A percentile compares a stretch with the other conserved stretches of the same genome.
Conservation (phyloP, 164 flowering plant genomes). For the Dillenia turbinata region DNA sequence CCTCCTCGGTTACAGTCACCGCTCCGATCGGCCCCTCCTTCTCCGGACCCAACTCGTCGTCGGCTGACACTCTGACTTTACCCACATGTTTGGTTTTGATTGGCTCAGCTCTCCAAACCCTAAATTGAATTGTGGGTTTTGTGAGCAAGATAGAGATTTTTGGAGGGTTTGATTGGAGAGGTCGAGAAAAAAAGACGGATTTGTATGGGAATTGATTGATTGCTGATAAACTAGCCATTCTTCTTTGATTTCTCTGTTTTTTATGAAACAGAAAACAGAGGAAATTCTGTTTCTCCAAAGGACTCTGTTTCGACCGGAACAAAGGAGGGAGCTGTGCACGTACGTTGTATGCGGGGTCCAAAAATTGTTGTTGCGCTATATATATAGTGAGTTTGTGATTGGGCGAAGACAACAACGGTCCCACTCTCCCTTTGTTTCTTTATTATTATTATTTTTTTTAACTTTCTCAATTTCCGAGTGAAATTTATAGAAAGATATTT, state of each 20-base stretch:
- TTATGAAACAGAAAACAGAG: too few relatives aligned
- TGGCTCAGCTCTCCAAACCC: slow-evolving; percentile 1
- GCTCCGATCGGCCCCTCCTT: slow-evolving; percentile 12
- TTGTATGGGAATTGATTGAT: slow-evolving; percentile 27
- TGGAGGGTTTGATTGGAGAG: background rate
- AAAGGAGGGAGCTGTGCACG: too few relatives aligned
- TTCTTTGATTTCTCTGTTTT: background rate
- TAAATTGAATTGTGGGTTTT: background rate
- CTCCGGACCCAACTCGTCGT: slow-evolving; percentile 47
- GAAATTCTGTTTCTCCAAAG: background rate
- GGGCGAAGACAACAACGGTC: too few relatives aligned
- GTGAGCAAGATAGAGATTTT: slow-evolving; percentile 8
- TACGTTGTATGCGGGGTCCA: too few relatives aligned
- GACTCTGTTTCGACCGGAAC: too few relatives aligned
- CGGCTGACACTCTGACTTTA: slow-evolving; percentile 25
- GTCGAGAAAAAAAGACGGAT: slow-evolving; percentile 11
- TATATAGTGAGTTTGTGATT: too few relatives aligned
- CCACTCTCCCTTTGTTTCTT: too few relatives aligned
- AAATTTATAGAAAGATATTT: too few relatives aligned
- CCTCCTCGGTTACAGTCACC: slow-evolving; percentile 33
- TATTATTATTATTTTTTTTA: too few relatives aligned
- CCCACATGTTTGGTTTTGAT: slow-evolving; percentile 11
- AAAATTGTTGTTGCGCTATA: too few relatives aligned
- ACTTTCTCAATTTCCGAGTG: too few relatives aligned
- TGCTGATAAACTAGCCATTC: slow-evolving; percentile 40